Evolutionary conservation across 208 protist species (phyloP).

Genomic region (Trypanosoma theileri): DNA sequence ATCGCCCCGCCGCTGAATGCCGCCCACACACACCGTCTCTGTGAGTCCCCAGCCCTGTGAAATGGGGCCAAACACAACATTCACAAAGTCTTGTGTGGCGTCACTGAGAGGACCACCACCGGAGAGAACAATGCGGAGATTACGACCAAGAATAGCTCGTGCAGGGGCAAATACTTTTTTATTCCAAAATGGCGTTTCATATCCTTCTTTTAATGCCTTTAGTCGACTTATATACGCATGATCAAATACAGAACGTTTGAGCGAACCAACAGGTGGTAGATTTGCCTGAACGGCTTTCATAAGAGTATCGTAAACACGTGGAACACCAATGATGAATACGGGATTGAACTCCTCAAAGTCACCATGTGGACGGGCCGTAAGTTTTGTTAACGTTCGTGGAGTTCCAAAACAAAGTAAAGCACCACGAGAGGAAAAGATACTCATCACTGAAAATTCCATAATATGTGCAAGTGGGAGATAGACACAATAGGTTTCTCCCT

Average conservation of each 20-base stretch:
- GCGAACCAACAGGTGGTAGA: constrained; percentile 36
- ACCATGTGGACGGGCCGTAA: constrained; percentile 50
- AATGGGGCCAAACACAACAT: constrained; percentile 57
- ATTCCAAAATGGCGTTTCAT: constrained; percentile 79
- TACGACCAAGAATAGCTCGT: constrained; percentile 65
- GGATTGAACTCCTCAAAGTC: constrained; percentile 77
- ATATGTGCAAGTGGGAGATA: constrained; percentile 86
- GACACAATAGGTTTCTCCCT: constrained; percentile 61
- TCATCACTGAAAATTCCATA: constrained; percentile 60
- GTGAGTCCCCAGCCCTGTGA: constrained; percentile 75
- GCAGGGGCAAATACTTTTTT: constrained; percentile 71
- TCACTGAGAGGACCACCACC: constrained; percentile 56
- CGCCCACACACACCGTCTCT: constrained; percentile 49
- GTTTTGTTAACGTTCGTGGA: constrained; percentile 49
- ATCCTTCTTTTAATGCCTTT: constrained; percentile 48
- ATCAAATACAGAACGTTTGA: constrained; percentile 61
- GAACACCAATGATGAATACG: constrained; percentile 55
- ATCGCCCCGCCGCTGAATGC: constrained; percentile 35
- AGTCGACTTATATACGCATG: constrained; percentile 49
- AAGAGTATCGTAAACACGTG: constrained; percentile 57
- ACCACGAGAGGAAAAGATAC: constrained; percentile 43
- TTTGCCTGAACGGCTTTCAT: constrained; percentile 45
- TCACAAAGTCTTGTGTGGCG: constrained; percentile 66
- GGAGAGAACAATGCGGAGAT: constrained; percentile 53
- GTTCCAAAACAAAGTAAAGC: constrained; percentile 69